A percentile compares a stretch with the other conserved stretches of the same genome.
Evolutionary conservation across 176 grass and related monocot species (phyloP).

Genomic region (Oryza glumipatula): DNA sequence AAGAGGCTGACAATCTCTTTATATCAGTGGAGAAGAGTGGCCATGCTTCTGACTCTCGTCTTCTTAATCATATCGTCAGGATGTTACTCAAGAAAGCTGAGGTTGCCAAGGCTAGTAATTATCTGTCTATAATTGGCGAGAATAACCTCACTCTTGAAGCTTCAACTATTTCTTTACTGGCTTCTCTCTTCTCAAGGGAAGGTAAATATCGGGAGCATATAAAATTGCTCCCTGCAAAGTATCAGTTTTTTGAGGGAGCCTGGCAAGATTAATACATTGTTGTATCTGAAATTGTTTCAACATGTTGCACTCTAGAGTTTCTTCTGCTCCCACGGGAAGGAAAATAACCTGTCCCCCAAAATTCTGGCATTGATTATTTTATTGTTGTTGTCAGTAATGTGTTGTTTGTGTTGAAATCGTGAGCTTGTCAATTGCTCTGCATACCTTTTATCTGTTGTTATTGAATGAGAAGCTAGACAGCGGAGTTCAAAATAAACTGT

Average conservation of each 20-base stretch:
- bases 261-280: background rate
- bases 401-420: too few relatives aligned
- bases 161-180: background rate
- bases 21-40: background rate
- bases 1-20: background rate
- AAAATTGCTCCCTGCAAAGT: background rate
- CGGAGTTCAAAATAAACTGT: too few relatives aligned
- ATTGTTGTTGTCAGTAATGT: too few relatives aligned
- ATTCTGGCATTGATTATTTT: too few relatives aligned
- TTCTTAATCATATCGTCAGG: background rate
- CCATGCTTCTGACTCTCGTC: background rate
- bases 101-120: background rate
- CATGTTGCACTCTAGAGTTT: too few relatives aligned
- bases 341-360: too few relatives aligned
- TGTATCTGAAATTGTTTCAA: too few relatives aligned
- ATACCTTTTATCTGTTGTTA: too few relatives aligned
- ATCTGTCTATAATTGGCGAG: background rate
- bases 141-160: background rate
- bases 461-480: too few relatives aligned
- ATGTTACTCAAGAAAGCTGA: background rate
- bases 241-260: background rate
- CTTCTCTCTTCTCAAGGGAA: background rate
- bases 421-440: too few relatives aligned
- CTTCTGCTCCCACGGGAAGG: too few relatives aligned
- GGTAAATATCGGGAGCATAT: background rate